Evolutionary conservation across 2,329 filamentous ascomycete species (phyloP).

Genomic region (Paecilomyces fulvus): DNA sequence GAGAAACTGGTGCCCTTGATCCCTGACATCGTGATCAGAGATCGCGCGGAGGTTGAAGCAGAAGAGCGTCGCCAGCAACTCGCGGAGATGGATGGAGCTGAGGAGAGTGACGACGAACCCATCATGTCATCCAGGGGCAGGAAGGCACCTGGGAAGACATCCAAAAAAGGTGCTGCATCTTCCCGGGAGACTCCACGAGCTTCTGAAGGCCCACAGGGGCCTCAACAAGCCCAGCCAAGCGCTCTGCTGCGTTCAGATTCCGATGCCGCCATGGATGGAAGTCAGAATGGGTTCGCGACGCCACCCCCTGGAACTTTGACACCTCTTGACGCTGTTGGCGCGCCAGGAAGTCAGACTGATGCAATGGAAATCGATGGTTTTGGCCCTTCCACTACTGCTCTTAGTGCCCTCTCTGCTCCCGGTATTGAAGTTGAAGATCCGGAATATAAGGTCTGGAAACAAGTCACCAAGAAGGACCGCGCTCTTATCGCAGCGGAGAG

Average conservation of each 20-base stretch:
- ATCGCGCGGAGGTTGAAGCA: conserved; percentile 88
- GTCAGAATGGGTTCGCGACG: conserved; percentile 74
- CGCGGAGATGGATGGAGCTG: conserved; percentile 70
- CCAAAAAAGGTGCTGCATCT: conserved; percentile 55
- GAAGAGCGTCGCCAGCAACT: conserved; percentile 73
- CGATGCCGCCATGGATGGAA: conserved; percentile 64
- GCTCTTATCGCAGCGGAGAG: conserved; percentile 79
- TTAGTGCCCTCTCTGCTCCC: conserved; percentile 58
- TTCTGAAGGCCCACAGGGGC: conserved; percentile 65
- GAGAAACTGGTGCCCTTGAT: conserved; percentile 94
- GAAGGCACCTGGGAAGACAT: conserved; percentile 72
- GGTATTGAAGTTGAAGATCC: conserved; percentile 77
- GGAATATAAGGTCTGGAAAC: conserved; percentile 97
- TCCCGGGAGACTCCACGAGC: conserved; percentile 67
- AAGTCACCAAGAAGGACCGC: conserved; percentile 93
- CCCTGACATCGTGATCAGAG: conserved; percentile 80
- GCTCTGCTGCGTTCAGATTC: conserved; percentile 58
- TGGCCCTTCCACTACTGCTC: conserved; percentile 58
- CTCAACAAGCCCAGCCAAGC: conserved; percentile 39
- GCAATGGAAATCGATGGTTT: conserved; percentile 76
- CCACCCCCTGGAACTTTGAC: conserved; percentile 72
- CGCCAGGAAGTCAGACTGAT: conserved; percentile 64
- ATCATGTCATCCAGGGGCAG: conserved; percentile 96
- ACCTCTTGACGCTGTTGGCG: conserved; percentile 59
- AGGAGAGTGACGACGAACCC: conserved; percentile 93